Base-by-base conservation (phyloP, 305 asterid genomes). In the Fraxinus albicans region DNA sequence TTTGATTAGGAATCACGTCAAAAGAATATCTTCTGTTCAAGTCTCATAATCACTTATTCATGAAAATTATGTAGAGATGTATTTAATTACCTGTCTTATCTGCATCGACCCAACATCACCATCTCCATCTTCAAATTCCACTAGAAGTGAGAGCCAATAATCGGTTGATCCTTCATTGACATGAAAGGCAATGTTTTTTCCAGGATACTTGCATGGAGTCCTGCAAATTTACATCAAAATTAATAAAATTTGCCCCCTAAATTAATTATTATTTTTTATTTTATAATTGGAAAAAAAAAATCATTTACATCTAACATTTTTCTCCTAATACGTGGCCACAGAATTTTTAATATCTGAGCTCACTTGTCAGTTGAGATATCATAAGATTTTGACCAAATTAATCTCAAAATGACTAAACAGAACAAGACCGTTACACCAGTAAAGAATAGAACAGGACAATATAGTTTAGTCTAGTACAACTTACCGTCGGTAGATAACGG, bases 101-200 rank as follows among this genome's bases (percentile, higher is more conserved):
- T 93, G 97, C 98, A 95, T 95, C 2, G 98, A 92, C 47, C 98
- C 98, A 60, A 95, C 83, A 80, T 92, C 99, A 36, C 99, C 98
- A 85, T 95, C 99, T n/a, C 96, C 99, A 81, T 90, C 95, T 84
- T 95, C 99, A 77, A 92, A 95, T 63, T 95, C 99, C 76, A 93
- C 94, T 78, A 96, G 83, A 40, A 96, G 86, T 3, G 99, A 96
- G 12, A 96, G 95, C 98, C 98, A 96, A 81, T 86, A 92, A 40
- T 90, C 86, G 2, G 98, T 94, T 73, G 99, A 96, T 70, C 99
- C 99, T 88, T 94, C 99, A 72, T 94, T 96, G 34, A 93, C 98
- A 34, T 87, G 98, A 84, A 93, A 96, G 3, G 98, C 99, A 17
- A 96, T 87, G 81, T 94, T 91, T 79, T 89, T 96, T 36, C 96